phyloP scores from a whole-genome alignment of 139 green algal species.

The Pleodorina starrii region DNA sequence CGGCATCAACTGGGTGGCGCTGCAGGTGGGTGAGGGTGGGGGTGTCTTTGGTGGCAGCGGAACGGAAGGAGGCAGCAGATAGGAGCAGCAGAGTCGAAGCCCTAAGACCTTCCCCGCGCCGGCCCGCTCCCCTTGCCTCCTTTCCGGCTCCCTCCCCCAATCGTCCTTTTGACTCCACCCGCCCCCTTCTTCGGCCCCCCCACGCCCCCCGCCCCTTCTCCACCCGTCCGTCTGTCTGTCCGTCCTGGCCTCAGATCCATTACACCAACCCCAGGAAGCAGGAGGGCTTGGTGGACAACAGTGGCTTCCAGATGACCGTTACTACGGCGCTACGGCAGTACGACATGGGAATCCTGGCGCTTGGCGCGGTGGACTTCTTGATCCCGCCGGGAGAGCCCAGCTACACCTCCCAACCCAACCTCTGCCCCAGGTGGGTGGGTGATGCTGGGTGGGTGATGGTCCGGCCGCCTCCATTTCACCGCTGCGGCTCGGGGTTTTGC shows the following conservation, averaged over 20 bases:
- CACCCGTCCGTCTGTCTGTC: too few relatives aligned
- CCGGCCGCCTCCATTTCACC: background rate
- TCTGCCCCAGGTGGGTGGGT: constrained; percentile 6
- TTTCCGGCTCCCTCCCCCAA: too few relatives aligned
- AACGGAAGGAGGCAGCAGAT: too few relatives aligned
- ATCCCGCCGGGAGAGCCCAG: background rate
- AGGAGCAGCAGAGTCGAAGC: too few relatives aligned
- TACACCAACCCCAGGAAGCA: constrained; percentile 29
- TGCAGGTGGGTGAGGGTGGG: constrained; percentile 4
- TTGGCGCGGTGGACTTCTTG: constrained; percentile 3
- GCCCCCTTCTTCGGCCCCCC: too few relatives aligned
- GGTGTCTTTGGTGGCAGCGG: too few relatives aligned
- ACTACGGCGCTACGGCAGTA: constrained; percentile 8
- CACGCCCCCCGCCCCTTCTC: too few relatives aligned
- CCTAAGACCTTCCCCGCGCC: too few relatives aligned
- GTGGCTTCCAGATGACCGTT: constrained; percentile 16
- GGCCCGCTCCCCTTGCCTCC: too few relatives aligned
- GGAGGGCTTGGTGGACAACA: constrained; percentile 18
- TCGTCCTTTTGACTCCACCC: too few relatives aligned
- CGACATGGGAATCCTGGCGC: constrained; percentile 39
- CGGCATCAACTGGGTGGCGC: constrained; percentile 6
- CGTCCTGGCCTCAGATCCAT: constrained; percentile 16
- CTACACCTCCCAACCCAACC: background rate
- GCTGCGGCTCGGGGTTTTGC: too few relatives aligned
- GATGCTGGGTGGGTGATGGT: background rate